These are phyloP conservation scores for Polygonum maritimum DNA, from an alignment of 148 eudicot genomes.

Conservation along the genomic window DNA sequence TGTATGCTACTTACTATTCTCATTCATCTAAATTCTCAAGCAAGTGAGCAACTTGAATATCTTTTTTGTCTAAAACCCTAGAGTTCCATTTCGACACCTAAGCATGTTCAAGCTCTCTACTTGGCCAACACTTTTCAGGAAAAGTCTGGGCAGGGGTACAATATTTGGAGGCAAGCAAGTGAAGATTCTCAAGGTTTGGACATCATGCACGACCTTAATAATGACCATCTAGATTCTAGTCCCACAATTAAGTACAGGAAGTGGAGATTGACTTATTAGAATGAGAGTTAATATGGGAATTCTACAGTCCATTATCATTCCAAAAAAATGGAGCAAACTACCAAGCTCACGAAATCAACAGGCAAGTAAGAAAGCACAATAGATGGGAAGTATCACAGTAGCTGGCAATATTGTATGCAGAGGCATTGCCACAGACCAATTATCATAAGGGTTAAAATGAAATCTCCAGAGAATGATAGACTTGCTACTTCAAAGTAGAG, in stretches of 20 bases:
- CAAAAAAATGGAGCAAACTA: neutral
- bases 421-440: slow-evolving; percentile 4
- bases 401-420: neutral
- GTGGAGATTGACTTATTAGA: neutral
- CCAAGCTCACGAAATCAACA: neutral
- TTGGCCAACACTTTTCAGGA: neutral
- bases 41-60: neutral
- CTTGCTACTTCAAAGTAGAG: neutral
- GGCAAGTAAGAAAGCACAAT: neutral
- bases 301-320: neutral
- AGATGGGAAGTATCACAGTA: neutral
- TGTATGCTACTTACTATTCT: neutral
- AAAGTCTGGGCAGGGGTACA: neutral
- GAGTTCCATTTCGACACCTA: neutral
- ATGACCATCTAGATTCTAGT: neutral
- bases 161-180: neutral
- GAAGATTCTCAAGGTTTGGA: neutral
- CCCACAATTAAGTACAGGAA: neutral
- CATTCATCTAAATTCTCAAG: neutral
- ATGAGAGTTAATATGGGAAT: neutral
- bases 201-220: neutral
- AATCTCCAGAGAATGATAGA: neutral
- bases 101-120: neutral
- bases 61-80: neutral
- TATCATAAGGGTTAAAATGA: neutral